Base-by-base conservation (phyloP, 179 eudicot genomes). In the Spinacia oleracea region DNA sequence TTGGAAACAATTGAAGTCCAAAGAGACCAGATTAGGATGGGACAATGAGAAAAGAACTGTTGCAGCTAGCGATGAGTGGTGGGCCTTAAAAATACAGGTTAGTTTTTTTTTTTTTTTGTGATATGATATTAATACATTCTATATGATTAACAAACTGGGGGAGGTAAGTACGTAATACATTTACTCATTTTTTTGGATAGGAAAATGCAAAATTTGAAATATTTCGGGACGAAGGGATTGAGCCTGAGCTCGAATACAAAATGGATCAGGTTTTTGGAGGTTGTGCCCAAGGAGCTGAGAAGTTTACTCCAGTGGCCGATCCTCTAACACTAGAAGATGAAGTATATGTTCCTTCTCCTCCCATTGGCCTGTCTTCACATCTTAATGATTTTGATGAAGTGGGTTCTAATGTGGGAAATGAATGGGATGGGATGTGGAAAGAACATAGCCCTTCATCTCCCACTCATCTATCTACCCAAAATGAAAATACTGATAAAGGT, bases 61-160 rank as follows among this genome's bases (percentile, higher is more conserved):
- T 5, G 63, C 42, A 1, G 53, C 14, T 21, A 62, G 59, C 55
- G 32, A 55, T 56, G 48, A 23, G 38, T 72, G 62, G 75, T 73
- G 42, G 76, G 76, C 58, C 32, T 60, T 53, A 34, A 73, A 53
- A 73, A 38, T 53, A 20, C 38, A 73, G 23, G 64, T 73, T 48
- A 53, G 9, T 72, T 48, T 6, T 11, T 63, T 35, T 35, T 35
- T 11, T 1, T 48, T 20, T 11, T 63, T 16, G 3, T 10, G 7
- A 12, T 63, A 21, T 63, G 3, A 32, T 63, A 63, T 1, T 11
- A 14, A 32, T 12, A 21, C n/a, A n/a, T n/a, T n/a, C 31, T 9
- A 32, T 31, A 11, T 31, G 40, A 31, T 14, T 3, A 63, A 31
- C 1, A 11, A 63, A 4, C 1, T 11, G 16, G 68, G 21, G 31